A percentile compares a stretch with the other conserved stretches of the same genome.
Conservation (phyloP, 2,329 filamentous ascomycete species). For the Pezicula neosporulosa region DNA sequence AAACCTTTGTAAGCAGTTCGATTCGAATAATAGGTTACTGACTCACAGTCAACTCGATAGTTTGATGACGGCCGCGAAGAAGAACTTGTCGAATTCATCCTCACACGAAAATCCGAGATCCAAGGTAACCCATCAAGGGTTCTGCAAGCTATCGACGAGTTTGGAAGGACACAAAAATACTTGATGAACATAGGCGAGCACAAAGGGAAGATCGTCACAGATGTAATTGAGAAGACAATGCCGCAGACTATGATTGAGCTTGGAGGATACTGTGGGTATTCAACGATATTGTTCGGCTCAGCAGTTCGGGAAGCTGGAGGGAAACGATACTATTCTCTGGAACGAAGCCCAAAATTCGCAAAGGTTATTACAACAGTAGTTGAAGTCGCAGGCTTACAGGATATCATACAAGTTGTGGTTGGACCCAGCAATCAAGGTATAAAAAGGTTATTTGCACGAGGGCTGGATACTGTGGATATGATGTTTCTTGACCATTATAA, state of each 20-base stretch:
- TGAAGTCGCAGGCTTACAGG: conserved; percentile 68
- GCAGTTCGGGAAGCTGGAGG: conserved; percentile 62
- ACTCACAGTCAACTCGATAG: conserved; percentile 21
- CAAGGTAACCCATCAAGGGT: conserved; percentile 63
- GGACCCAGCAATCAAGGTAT: conserved; percentile 67
- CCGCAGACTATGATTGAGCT: conserved; percentile 73
- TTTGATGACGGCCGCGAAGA: conserved; percentile 72
- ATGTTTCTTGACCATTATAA: conserved; percentile 78
- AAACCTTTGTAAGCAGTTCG: conserved; percentile 16
- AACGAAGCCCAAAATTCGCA: conserved; percentile 71
- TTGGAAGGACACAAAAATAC: conserved; percentile 60
- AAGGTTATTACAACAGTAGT: conserved; percentile 67
- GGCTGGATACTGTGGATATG: conserved; percentile 19
- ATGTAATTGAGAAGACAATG: conserved; percentile 63
- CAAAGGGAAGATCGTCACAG: conserved; percentile 68
- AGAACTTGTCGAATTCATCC: conserved; percentile 68
- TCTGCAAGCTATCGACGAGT: conserved; percentile 69
- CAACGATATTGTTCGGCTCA: conserved; percentile 70
- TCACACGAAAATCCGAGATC: conserved; percentile 58
- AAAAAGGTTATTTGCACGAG: conserved; percentile 47
- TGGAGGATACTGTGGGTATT: conserved; percentile 80
- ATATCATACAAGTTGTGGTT: conserved; percentile 67
- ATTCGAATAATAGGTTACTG: neutral
- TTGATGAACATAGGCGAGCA: conserved; percentile 78
- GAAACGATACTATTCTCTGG: conserved; percentile 65